Conservation (phyloP, 2,329 filamentous ascomycete species). For the Fusarium hostae region DNA sequence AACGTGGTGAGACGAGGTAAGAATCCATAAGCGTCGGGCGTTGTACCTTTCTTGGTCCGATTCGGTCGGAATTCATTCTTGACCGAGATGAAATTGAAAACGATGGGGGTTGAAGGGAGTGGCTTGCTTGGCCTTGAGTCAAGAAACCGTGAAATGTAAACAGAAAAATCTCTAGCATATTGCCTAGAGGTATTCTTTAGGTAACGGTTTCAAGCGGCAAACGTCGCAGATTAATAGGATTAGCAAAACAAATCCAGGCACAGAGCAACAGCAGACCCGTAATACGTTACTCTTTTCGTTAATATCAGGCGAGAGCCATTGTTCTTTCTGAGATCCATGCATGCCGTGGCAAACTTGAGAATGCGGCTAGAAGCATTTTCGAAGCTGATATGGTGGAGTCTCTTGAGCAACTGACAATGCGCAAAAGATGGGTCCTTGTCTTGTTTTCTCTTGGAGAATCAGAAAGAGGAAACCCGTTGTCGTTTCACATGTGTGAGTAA, state of each 20-base stretch:
- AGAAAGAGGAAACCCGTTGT: slow-evolving; percentile 19
- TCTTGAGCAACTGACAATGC: background rate
- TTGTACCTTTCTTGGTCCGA: slow-evolving; percentile 19
- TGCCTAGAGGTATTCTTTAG: slow-evolving; percentile 15
- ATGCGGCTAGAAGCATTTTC: slow-evolving; percentile 38
- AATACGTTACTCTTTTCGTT: slow-evolving; percentile 27
- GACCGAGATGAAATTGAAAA: slow-evolving; percentile 17
- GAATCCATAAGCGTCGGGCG: slow-evolving; percentile 13
- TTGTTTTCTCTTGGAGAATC: slow-evolving; percentile 26
- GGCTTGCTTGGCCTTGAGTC: background rate
- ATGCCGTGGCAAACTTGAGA: slow-evolving; percentile 37
- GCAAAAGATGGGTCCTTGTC: slow-evolving; percentile 14
- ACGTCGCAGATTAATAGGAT: slow-evolving; percentile 33
- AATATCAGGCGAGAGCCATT: slow-evolving; percentile 31
- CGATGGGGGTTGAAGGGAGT: slow-evolving; percentile 1
- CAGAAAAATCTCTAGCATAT: background rate
- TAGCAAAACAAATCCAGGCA: slow-evolving; percentile 31
- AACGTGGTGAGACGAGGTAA: slow-evolving; percentile 6
- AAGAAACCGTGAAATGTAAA: background rate
- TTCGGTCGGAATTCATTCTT: slow-evolving; percentile 21
- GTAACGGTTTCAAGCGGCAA: slow-evolving; percentile 31
- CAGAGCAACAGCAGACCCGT: slow-evolving; percentile 24
- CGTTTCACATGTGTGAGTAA: slow-evolving; percentile 35
- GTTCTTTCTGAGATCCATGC: slow-evolving; percentile 27
- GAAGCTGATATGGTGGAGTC: slow-evolving; percentile 29